phyloP scores from a whole-genome alignment of 176 grass and related monocot species.

The Oryza officinalis region DNA sequence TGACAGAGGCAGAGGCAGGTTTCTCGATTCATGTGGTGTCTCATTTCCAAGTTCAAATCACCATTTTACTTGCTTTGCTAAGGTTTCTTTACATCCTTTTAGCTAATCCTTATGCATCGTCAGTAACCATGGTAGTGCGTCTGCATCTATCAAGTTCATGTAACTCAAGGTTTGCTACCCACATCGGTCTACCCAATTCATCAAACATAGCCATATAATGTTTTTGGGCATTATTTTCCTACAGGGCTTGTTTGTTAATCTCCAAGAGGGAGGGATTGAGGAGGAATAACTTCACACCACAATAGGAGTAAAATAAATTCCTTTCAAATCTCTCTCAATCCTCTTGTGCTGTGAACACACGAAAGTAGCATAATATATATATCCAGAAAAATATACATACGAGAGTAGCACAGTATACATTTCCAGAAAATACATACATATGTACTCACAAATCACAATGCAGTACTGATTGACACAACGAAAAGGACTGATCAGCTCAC shows the following conservation, averaged over 20 bases:
- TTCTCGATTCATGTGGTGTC: not conserved
- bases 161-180: not conserved
- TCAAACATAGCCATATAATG: not conserved
- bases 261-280: too few species aligned
- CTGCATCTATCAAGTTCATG: not conserved
- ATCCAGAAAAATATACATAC: too few species aligned
- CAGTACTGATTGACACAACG: not conserved
- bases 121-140: not conserved
- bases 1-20: not conserved
- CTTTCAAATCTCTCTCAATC: too few species aligned
- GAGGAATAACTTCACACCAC: too few species aligned
- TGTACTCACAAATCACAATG: not conserved
- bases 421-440: not conserved
- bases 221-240: not conserved
- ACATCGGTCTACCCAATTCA: not conserved
- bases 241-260: too few species aligned
- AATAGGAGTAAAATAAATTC: too few species aligned
- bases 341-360: not conserved
- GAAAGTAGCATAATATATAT: not conserved
- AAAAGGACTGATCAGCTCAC: conserved; percentile 10
- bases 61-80: not conserved
- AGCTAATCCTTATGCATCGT: not conserved
- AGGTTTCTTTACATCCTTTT: not conserved
- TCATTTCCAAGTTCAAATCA: not conserved
- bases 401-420: too few species aligned